Conservation (phyloP, 306 rosid genomes). For the Hippophae rhamnoides region DNA sequence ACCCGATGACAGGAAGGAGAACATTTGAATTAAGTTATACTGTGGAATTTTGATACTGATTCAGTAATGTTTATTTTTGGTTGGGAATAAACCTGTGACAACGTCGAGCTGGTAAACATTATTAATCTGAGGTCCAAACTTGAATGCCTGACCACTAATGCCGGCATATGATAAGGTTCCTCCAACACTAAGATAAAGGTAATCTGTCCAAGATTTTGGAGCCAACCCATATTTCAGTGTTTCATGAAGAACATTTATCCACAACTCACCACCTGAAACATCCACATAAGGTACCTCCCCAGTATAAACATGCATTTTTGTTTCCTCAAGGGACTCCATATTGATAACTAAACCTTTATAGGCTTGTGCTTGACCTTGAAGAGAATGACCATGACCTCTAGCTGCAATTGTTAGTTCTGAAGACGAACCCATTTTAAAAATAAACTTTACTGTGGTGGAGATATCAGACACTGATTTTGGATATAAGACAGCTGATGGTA, state of each 20-base stretch:
- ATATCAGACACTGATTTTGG: conserved; percentile 71
- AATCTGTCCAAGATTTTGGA: conserved; percentile 98
- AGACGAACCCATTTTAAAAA: conserved; percentile 42
- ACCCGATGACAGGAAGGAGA: not conserved
- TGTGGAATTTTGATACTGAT: conserved; percentile 2
- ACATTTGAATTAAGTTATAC: not conserved
- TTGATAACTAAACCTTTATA: conserved; percentile 61
- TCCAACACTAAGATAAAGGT: conserved; percentile 86
- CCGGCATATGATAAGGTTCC: conserved; percentile 96
- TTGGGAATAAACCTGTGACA: conserved; percentile 59
- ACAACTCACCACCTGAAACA: conserved; percentile 84
- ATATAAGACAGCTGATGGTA: conserved; percentile 68
- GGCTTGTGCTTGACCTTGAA: conserved; percentile 78
- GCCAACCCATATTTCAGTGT: conserved; percentile 73
- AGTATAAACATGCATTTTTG: conserved; percentile 34
- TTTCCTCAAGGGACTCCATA: conserved; percentile 61
- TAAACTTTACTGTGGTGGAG: conserved; percentile 39
- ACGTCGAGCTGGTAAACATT: conserved; percentile 72
- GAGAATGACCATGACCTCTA: conserved; percentile 91
- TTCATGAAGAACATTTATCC: conserved; percentile 85
- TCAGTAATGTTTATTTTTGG: conserved; percentile 11
- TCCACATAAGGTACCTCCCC: conserved; percentile 68
- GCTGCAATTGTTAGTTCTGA: conserved; percentile 71
- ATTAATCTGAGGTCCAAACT: conserved; percentile 89
- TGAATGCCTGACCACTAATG: conserved; percentile 90